A percentile compares a stretch with the other conserved stretches of the same genome.
Evolutionary conservation across 768 basidiomycete genomes (phyloP).

Genomic region (Leccinellum albellum): DNA sequence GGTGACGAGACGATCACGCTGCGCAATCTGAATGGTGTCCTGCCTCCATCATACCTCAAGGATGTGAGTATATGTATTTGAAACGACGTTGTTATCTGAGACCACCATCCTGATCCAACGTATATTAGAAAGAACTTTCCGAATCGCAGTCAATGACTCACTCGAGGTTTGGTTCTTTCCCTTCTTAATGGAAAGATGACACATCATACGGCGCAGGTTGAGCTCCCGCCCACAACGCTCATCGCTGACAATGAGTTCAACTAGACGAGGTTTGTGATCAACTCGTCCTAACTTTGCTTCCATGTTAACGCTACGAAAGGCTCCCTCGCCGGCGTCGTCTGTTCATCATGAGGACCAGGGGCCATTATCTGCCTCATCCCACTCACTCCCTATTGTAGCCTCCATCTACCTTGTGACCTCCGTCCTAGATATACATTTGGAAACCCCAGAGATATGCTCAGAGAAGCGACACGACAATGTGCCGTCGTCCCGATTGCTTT

Average conservation of each 20-base stretch:
- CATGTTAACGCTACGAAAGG: not conserved
- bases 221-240: not conserved
- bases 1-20: not conserved
- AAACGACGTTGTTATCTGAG: not conserved
- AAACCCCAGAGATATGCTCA: not conserved
- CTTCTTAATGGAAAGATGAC: not conserved
- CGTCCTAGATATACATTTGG: not conserved
- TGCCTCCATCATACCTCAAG: not conserved
- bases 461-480: accelerated
- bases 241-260: not conserved
- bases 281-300: not conserved
- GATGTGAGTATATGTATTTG: not conserved
- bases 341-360: not conserved
- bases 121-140: not conserved
- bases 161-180: not conserved
- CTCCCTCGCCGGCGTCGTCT: not conserved
- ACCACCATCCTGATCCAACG: not conserved
- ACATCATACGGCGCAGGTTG: not conserved
- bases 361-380: not conserved
- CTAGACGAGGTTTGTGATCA: not conserved
- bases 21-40: not conserved
- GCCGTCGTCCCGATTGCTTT: not conserved
- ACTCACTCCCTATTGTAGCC: not conserved
- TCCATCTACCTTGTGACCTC: not conserved
- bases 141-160: not conserved